Base-by-base conservation (phyloP, 2,329 filamentous ascomycete genomes). In the Seiridium unicorne region DNA sequence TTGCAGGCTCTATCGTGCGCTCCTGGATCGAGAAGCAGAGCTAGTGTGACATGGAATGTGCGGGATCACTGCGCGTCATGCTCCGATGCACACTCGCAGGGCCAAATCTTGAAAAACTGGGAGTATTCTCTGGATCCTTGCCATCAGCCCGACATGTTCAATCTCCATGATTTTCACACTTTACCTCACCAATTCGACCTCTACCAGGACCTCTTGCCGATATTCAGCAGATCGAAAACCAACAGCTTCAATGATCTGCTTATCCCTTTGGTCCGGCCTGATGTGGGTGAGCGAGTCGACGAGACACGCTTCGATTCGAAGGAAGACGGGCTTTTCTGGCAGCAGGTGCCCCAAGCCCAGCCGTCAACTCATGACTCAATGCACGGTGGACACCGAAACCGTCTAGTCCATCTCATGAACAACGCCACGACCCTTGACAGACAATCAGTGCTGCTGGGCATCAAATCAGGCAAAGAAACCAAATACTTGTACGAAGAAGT, bases 221-320 rank as follows among this genome's bases (percentile, higher is more conserved):
- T 95, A 9, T 95, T 95, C 74, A 90, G 90, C 63, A 83, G 90
- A 60, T 88, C 86, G 54, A 92, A 92, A 66, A 85, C 88, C 1
- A 80, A 84, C 49, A 87, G 87, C 4, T 94, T 91, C 74, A 86
- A 83, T 63, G 92, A 96, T 70, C 91, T 96, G 40, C 74, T 93
- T 31, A 89, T 93, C 57, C 91, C 92, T 0, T 69, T 85, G 78
- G 81, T 66, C 73, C 83, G 57, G 3, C 58, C 63, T 10, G 84
- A 85, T 55, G 69, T 75, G 0, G 81, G 84, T 34, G 79, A 81
- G 1, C 74, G 81, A 3, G 77, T 80, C 0, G 76, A 80, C 40
- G 67, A 77, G 65, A 72, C 70, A 10, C 60, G 74, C 0, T 93
- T 91, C 63, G 68, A 75, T 0, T 76, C 86, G 53, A 92, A 93